Evolutionary conservation across 2,329 filamentous ascomycete species (phyloP), one percentile per base, ranked within the genome.

Genomic region (Metarhizium humberi): DNA sequence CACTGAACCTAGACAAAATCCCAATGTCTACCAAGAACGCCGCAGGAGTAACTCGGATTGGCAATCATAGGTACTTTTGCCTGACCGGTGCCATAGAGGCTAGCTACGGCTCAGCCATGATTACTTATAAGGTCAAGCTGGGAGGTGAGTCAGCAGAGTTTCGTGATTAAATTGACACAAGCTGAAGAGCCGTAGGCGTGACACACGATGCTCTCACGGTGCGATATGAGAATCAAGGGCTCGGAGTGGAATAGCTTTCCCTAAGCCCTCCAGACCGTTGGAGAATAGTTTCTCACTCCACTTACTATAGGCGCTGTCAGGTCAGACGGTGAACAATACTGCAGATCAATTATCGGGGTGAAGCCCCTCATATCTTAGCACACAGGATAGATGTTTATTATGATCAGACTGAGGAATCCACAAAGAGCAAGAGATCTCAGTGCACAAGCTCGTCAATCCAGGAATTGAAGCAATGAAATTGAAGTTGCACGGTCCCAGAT

Each of bases 201-300:
- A 71, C 67, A 36, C 70, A 72, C 54, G 70, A 72, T 53, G 66
- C 66, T 49, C 66, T 72, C 46, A 71, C 62, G 32, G 65, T 72
- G 11, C 61, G 64, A 13, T 72, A 72, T 53, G 69, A 72, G 34
- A 56, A 61, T 29, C 54, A 32, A 14, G 52, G 52, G n/a, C 42
- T 45, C 6, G 42, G 42, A 20, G 42, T 45, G 7, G 42, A 45
- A 20, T 45, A 43, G 16, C 11, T 36, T 36, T 36, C 34, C 25
- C 25, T 25, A 34, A n/a, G 13, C 5, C 38, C 16, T 16, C 42
- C 42, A 10, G 42, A 16, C 6, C 42, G 6, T 45, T 20, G n/a
- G 16, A 20, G n/a, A 10, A 8, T 20, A 8, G 42, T 45, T 45
- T 45, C 42, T 45, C 42, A 16, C 11, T 40, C 38, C 11, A 40